Percentiles rank a stretch among this genome's conserved stretches.
Conservation (phyloP, 1,284 basidiomycete genomes). For the Filobasidium uniguttulatum region DNA sequence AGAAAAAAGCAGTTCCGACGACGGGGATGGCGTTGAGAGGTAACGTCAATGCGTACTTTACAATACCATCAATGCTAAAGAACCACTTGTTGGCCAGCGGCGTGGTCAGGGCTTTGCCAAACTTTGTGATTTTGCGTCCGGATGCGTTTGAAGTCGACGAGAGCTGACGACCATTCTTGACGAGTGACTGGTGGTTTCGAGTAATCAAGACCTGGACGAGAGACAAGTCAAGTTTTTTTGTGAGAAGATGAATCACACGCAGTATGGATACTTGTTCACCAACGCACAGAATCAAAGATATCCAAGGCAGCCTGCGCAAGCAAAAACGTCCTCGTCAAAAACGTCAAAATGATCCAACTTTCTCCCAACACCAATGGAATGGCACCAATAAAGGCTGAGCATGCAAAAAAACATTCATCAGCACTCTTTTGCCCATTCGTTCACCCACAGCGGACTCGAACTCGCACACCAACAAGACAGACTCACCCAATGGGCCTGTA, state of each 20-base stretch:
- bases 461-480: background rate
- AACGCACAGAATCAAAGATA: conserved; percentile 36
- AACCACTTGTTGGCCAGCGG: conserved; percentile 24
- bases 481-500: conserved; percentile 45
- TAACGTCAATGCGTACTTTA: conserved; percentile 36
- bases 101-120: conserved; percentile 34
- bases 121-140: conserved; percentile 22
- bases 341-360: conserved; percentile 38
- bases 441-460: background rate
- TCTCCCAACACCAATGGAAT: conserved; percentile 39
- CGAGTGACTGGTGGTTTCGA: conserved; percentile 34
- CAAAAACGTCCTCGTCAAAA: conserved; percentile 42
- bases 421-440: background rate
- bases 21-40: conserved; percentile 51
- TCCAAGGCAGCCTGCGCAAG: conserved; percentile 41
- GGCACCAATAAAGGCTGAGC: conserved; percentile 36
- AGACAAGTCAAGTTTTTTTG: background rate
- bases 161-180: conserved; percentile 34
- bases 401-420: background rate
- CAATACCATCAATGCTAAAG: conserved; percentile 27
- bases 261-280: too few species aligned
- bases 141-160: conserved; percentile 11
- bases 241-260: background rate
- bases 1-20: conserved; percentile 52
- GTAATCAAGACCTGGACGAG: conserved; percentile 31